Conservation (phyloP, 768 basidiomycete species). For the Hydnomerulius pinastri region DNA sequence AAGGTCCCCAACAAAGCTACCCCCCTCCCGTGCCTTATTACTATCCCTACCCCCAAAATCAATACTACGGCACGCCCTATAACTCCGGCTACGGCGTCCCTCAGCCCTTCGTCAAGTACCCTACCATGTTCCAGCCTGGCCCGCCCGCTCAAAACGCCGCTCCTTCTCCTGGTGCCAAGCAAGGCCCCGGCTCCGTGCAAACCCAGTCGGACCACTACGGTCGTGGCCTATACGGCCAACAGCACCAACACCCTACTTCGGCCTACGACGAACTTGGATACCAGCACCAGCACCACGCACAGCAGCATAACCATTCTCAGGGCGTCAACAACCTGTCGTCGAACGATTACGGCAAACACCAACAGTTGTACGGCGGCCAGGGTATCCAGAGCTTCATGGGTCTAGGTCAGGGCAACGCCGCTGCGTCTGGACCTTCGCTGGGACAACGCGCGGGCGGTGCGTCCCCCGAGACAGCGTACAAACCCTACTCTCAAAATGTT, state of each 20-base stretch:
- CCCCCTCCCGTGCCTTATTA: conserved; percentile 64
- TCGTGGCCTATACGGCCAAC: conserved; percentile 67
- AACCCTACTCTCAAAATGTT: conserved; percentile 61
- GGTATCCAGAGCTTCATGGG: conserved; percentile 75
- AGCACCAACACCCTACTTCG: conserved; percentile 46
- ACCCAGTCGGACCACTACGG: conserved; percentile 59
- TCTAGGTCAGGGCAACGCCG: conserved; percentile 45
- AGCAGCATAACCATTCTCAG: conserved; percentile 58
- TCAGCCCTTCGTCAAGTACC: conserved; percentile 77
- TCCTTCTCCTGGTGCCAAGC: conserved; percentile 66
- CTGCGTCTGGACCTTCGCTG: conserved; percentile 48
- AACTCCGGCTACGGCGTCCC: conserved; percentile 55
- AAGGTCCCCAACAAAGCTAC: conserved; percentile 66
- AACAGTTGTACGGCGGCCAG: conserved; percentile 49
- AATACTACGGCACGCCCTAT: conserved; percentile 77
- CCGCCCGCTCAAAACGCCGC: conserved; percentile 68
- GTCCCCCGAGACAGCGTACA: conserved; percentile 75
- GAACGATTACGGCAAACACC: conserved; percentile 47
- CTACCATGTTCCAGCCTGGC: conserved; percentile 71
- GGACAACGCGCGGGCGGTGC: conserved; percentile 46
- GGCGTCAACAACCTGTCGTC: conserved; percentile 40
- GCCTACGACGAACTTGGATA: conserved; percentile 54
- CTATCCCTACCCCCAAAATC: conserved; percentile 73
- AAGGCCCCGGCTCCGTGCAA: conserved; percentile 56
- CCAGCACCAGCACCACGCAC: conserved; percentile 56